These are phyloP conservation scores for Fusarium euwallaceae DNA, from an alignment of 2,329 filamentous ascomycete genomes.

Conservation along the genomic window DNA sequence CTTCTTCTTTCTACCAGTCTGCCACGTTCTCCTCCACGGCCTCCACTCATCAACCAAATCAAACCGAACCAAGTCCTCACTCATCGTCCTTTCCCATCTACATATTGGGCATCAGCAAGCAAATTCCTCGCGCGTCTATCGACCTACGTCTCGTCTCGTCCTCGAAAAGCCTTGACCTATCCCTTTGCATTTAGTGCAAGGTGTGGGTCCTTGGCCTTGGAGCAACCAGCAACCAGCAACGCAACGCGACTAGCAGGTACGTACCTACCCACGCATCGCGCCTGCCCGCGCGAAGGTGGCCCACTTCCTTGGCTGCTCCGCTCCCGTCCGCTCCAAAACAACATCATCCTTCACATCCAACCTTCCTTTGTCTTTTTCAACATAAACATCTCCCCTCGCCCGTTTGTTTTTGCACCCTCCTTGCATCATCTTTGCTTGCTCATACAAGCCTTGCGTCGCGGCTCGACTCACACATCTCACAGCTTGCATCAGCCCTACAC, in stretches of 20 bases:
- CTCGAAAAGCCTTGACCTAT: constrained; percentile 26
- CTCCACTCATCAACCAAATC: background rate
- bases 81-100: constrained; percentile 18
- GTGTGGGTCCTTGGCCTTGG: constrained; percentile 43
- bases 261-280: constrained; percentile 49
- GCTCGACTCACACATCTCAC: constrained; percentile 46
- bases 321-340: constrained; percentile 54
- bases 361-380: constrained; percentile 37
- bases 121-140: constrained; percentile 35
- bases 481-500: constrained; percentile 44
- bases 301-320: constrained; percentile 1
- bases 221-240: constrained; percentile 49
- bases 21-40: background rate
- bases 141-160: constrained; percentile 30
- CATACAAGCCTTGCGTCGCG: constrained; percentile 31
- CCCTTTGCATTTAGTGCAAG: constrained; percentile 29
- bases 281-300: constrained; percentile 1
- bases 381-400: constrained; percentile 53
- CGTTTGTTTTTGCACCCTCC: constrained; percentile 42
- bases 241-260: constrained; percentile 47
- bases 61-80: background rate
- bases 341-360: constrained; percentile 47
- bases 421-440: constrained; percentile 43
- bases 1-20: constrained; percentile 15
- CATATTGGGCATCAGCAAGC: constrained; percentile 15